Evolutionary conservation across 345 rosid genomes (phyloP).

Genomic region (Eucalyptus curtisii): DNA sequence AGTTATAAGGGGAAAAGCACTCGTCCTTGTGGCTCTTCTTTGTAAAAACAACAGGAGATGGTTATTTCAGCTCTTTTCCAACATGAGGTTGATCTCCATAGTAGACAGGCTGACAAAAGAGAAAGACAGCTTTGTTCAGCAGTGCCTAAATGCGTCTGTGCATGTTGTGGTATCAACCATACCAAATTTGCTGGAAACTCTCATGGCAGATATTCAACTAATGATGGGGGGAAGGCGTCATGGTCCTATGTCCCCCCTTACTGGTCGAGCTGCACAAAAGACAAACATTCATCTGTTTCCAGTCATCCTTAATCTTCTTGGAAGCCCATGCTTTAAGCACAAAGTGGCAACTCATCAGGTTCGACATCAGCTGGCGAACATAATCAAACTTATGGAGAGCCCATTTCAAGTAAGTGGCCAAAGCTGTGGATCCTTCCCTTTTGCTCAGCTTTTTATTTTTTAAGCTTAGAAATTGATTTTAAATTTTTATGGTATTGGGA

Average conservation of each 20-base stretch:
- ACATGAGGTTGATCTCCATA: conserved; percentile 57
- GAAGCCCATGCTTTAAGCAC: conserved; percentile 67
- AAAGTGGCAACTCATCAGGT: conserved; percentile 59
- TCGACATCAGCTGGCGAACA: conserved; percentile 74
- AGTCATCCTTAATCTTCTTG: conserved; percentile 84
- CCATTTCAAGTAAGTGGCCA: conserved; percentile 67
- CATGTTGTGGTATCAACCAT: conserved; percentile 53
- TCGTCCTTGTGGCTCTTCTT: conserved; percentile 73
- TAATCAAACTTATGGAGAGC: conserved; percentile 61
- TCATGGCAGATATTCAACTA: conserved; percentile 74
- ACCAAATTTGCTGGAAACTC: conserved; percentile 60
- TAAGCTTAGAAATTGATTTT: neutral
- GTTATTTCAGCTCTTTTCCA: conserved; percentile 78
- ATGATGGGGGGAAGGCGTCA: conserved; percentile 82
- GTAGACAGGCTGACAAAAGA: conserved; percentile 88
- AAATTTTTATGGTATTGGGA: neutral
- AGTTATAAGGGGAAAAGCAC: conserved; percentile 73
- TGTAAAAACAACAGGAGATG: conserved; percentile 80
- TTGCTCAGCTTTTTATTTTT: neutral
- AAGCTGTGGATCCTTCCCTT: neutral
- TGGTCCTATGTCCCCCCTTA: conserved; percentile 51
- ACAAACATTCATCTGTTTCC: conserved; percentile 64
- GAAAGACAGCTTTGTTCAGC: conserved; percentile 68
- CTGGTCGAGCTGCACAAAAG: conserved; percentile 54
- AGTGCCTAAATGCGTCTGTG: conserved; percentile 64